Conservation (phyloP, 129 eudicot genomes). For the sunflower (Helianthus annuus) region HanXRQr2.0-SUNRISE NC_035444.2:31809553-31810052, state of each 20-base stretch:
- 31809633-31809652: constrained; percentile 7
- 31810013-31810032: not conserved
- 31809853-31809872: too few species aligned
- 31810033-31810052: not conserved
- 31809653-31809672: constrained; percentile 12
- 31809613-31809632: not conserved
- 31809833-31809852: too few species aligned
- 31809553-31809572: constrained; percentile 10
- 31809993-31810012: constrained; percentile 3
- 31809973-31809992: constrained; percentile 2
- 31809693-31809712: not conserved
- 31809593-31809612: not conserved
- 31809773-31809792: too few species aligned
- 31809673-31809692: not conserved
- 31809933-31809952: not conserved
- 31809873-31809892: too few species aligned
- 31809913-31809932: not conserved
- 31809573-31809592: constrained; percentile 14
- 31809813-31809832: too few species aligned
- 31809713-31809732: not conserved
- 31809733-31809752: not conserved
- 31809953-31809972: not conserved
- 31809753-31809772: too few species aligned
- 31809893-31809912: too few species aligned
- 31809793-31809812: too few species aligned